Evolutionary conservation across 1,139 yeast species (phyloP).

Genomic region (Saccharomyces hybrid): DNA sequence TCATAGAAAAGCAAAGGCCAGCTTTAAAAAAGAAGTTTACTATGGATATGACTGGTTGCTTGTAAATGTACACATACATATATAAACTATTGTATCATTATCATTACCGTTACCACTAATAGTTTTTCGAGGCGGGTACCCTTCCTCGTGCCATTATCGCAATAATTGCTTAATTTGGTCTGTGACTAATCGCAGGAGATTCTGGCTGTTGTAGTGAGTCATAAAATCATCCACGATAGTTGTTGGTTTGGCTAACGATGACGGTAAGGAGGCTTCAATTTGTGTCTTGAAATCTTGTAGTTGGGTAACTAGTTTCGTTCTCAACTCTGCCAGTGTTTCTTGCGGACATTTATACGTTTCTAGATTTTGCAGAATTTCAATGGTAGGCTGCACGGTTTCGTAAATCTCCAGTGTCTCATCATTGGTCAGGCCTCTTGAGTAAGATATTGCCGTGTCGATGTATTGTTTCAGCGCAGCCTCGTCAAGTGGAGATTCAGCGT

Average conservation of each 20-base stretch:
- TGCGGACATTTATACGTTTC: conserved; percentile 6
- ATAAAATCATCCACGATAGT: not conserved
- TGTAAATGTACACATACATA: not conserved
- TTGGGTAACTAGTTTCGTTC: not conserved
- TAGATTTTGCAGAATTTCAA: conserved; percentile 5
- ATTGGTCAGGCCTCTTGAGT: conserved; percentile 8
- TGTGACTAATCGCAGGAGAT: not conserved
- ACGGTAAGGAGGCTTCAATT: not conserved
- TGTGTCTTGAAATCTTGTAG: not conserved
- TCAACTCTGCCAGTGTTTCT: conserved; percentile 3
- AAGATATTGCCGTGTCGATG: conserved; percentile 4
- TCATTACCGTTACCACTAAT: not conserved
- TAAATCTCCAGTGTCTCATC: conserved; percentile 1
- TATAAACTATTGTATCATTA: not conserved
- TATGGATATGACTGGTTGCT: not conserved
- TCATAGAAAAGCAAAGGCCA: no score
- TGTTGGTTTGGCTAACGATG: not conserved
- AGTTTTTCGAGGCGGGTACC: not conserved
- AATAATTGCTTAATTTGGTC: not conserved
- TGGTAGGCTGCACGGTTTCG: conserved; percentile 3
- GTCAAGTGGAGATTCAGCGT: not conserved
- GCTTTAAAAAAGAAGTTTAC: not conserved
- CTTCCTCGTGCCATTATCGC: not conserved
- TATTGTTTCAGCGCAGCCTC: not conserved
- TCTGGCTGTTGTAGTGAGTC: not conserved